phyloP scores from a whole-genome alignment of 176 grass and related monocot species.

The Avena sativa region DNA sequence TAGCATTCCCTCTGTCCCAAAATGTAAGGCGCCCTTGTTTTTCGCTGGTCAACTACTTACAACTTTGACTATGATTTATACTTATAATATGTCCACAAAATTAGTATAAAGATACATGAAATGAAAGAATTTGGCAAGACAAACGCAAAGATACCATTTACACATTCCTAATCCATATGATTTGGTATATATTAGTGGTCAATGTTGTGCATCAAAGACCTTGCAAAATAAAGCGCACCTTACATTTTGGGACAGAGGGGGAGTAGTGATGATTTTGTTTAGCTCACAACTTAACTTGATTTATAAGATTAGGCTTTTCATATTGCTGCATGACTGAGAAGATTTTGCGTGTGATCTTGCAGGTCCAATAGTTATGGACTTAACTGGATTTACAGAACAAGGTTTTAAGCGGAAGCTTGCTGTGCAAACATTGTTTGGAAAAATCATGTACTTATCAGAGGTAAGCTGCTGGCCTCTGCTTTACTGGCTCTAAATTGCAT shows the following conservation, averaged over 20 bases:
- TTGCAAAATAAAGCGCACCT: no score
- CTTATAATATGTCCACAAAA: no score
- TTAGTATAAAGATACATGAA: no score
- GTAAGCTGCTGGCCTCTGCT: conserved; percentile 50
- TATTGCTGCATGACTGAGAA: conserved; percentile 6
- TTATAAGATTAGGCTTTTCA: conserved; percentile 10
- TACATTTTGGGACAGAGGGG: no score
- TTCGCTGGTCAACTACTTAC: no score
- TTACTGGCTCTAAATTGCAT: neutral
- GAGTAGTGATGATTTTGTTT: conserved; percentile 4
- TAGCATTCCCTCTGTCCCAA: neutral
- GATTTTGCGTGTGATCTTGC: conserved; percentile 44
- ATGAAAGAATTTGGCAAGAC: no score
- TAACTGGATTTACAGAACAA: conserved; percentile 80
- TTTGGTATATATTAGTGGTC: no score
- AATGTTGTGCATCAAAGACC: no score
- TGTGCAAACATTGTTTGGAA: conserved; percentile 80
- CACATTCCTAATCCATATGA: no score
- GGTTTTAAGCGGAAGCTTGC: conserved; percentile 82
- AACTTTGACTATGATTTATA: no score
- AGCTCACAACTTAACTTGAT: neutral
- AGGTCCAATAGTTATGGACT: conserved; percentile 89
- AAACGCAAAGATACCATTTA: no score
- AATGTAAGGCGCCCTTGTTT: no score
- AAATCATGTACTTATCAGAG: conserved; percentile 87